These are phyloP conservation scores for Cladosporium sp. DNA, from an alignment of 2,329 filamentous ascomycete species.

Conservation along the genomic window DNA sequence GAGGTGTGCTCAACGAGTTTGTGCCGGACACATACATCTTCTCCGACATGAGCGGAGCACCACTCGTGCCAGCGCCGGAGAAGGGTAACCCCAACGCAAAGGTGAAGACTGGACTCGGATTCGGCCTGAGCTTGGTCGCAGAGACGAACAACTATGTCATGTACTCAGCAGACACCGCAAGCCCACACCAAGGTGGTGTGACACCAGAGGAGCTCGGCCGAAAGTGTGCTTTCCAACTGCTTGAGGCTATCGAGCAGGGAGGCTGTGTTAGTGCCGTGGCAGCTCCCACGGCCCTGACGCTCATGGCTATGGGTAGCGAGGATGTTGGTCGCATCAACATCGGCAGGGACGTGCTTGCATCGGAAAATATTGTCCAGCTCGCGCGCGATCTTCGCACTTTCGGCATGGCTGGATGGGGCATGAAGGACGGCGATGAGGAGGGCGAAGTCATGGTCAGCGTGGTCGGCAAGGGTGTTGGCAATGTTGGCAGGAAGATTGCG, in stretches of 20 bases:
- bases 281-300: conserved; percentile 71
- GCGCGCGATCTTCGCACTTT: conserved; percentile 86
- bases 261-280: conserved; percentile 77
- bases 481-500: conserved; percentile 87
- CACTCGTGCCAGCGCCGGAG: conserved; percentile 67
- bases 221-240: conserved; percentile 81
- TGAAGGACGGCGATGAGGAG: conserved; percentile 66
- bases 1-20: conserved; percentile 82
- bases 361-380: conserved; percentile 75
- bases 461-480: conserved; percentile 90
- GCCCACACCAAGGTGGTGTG: conserved; percentile 73
- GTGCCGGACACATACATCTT: conserved; percentile 89
- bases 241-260: conserved; percentile 78
- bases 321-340: conserved; percentile 86
- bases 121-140: conserved; percentile 85
- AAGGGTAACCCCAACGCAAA: conserved; percentile 59
- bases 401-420: conserved; percentile 85
- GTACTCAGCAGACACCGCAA: conserved; percentile 81
- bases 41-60: conserved; percentile 63
- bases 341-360: conserved; percentile 77
- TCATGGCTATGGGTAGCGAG: conserved; percentile 98
- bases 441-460: conserved; percentile 82
- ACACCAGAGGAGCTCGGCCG: conserved; percentile 89
- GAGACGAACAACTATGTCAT: conserved; percentile 85
- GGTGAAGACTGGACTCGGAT: conserved; percentile 76